Base-by-base conservation (phyloP, 2,329 filamentous ascomycete genomes). In the Zymoseptoria ardabiliae region DNA sequence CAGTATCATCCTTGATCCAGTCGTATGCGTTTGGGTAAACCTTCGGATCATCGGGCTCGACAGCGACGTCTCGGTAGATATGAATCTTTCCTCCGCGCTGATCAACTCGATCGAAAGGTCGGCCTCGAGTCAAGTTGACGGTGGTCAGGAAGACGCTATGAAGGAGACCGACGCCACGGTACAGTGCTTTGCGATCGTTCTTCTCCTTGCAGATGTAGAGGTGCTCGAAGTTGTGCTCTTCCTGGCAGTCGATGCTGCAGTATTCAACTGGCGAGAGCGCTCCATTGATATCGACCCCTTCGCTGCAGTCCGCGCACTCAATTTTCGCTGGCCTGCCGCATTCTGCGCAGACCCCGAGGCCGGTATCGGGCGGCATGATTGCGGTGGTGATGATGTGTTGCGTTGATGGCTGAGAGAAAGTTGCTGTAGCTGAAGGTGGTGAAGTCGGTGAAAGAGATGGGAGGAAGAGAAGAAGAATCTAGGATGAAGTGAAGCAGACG, bases 151-250 rank as follows among this genome's bases (percentile, higher is more conserved):
- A n/a, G n/a, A n/a, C n/a, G n/a, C n/a, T n/a, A n/a, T n/a, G n/a
- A n/a, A n/a, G n/a, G n/a, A n/a, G n/a, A n/a, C n/a, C n/a, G n/a
- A n/a, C n/a, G n/a, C n/a, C n/a, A n/a, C n/a, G 65, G n/a, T 62
- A 63, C 22, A 69, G 30, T 21, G 50, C n/a, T 45, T 59, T 63
- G 10, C 61, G 57, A 1, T 52, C 21, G 50, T 58, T 61, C 3
- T 50, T 59, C 30, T 53, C 22, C 2, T 56, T 49, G 53, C 61
- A 63, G 1, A 53, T 20, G 2, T 19, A 2, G 9, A 17, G 23
- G 25, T 63, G 59, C 1, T 28, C 11, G 1, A 21, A 11, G 3
- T 52, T 13, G 21, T 55, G 30, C n/a, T 13, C 9, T 7, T 23
- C 20, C n/a, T 50, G 56, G 35, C 61, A 63, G 28, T 22, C 35